Evolutionary conservation across 1,139 yeast species (phyloP), one percentile per base, ranked within the genome.

Genomic region (Kurtzmaniella natalensis): DNA sequence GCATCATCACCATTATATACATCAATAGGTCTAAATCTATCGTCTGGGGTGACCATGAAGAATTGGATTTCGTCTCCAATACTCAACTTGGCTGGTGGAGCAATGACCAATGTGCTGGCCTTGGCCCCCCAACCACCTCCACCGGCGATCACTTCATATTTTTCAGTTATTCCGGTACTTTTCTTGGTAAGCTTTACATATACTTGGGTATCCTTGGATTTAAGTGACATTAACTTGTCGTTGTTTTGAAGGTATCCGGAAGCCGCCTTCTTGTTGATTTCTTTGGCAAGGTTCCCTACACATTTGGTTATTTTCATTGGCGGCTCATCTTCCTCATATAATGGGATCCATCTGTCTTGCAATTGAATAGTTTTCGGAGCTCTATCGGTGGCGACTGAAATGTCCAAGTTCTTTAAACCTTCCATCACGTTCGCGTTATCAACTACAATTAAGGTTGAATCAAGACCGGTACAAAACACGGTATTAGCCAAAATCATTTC

Each of bases 111-210:
- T 50, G 77, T 72, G 28, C 71, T 68, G 0, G 82, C 75, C 37
- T 78, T 70, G 23, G 78, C 70, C 1, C 82, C 81, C 85, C 84
- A 78, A 8, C 76, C 73, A 2, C 84, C 85, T 3, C 85, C 85
- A 1, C 76, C 76, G 5, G 84, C 84, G 25, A 76, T 68, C 14
- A 78, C 79, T 46, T 73, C 69, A 48, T 59, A 63, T 36, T 64
- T 49, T 9, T 31, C 39, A 6, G 32, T 18, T 2, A 41, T 40
- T 5, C 48, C 46, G 28, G 37, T 32, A 7, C 43, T 46, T 6
- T 42, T 39, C 15, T 48, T 48, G 34, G 46, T 48, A 11, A 66
- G 31, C 40, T 63, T 66, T 22, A 64, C 72, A 46, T 61, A 75
- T 4, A 76, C 79, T 41, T 65, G 61, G 28, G 77, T 53, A 37